Base-by-base conservation (phyloP, 768 basidiomycete species). In the Collybiopsis confluens region DNA sequence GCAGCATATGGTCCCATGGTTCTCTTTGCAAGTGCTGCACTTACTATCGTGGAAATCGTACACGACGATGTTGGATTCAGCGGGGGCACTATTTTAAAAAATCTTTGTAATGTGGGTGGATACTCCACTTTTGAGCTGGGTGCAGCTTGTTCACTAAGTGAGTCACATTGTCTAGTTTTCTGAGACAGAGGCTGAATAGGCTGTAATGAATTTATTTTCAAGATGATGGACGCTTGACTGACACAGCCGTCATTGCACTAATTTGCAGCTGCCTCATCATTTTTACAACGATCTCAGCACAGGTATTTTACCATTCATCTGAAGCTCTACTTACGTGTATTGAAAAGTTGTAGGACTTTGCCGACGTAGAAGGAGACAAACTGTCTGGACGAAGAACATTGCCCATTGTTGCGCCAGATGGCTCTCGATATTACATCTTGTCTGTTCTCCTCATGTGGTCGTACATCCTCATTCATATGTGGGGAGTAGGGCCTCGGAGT, bases 51-150 rank as follows among this genome's bases (percentile, higher is more conserved):
- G 23, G 58, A 61, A 13, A 20, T 62, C 26, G 24, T 60, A 8
- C 63, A 70, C 54, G 58, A 68, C 54, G 68, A 70, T 47, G 18
- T 66, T 2, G 56, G 53, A 21, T 37, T 55, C n/a, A 43, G 28
- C 37, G 4, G 35, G 4, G 42, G 50, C 37, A 60, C 44, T 41
- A 44, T 54, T 26, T 35, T 54, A 11, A 52, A 52, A 38, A 60
- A 56, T 33, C 6, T 60, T 13, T 20, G 57, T 7, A 57, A 57
- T 33, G 56, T 54, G 5, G 23, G 55, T 11, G 59, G 59, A 9
- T 40, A 58, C n/a, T 56, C 52, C 3, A 40, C 53, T 24, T 58
- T 45, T 38, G 36, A 60, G 11, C 33, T 51, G 10, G 59, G 59
- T 21, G 59, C 59, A 18, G 47, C 57, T 15, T 11, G 26, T n/a